A percentile compares a stretch with the other conserved stretches of the same genome.
Evolutionary conservation across 169 alveolate genomes (phyloP).

Genomic region (Neospora caninum): DNA sequence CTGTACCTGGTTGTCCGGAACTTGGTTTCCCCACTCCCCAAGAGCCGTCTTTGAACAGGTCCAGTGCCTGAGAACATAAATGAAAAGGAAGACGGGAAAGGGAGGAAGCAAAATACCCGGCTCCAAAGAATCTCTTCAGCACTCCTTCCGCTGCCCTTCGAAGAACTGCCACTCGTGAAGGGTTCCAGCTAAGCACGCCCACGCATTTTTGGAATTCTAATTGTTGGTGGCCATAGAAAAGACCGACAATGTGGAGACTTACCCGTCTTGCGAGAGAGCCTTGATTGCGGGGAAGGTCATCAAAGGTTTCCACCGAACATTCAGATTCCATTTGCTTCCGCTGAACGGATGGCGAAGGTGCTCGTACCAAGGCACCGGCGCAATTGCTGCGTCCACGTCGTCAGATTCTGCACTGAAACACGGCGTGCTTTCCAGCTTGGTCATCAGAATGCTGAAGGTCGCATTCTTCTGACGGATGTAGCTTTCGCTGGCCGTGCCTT

Average conservation of each 20-base stretch:
- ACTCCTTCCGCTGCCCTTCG: too few species aligned
- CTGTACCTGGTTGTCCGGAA: neutral
- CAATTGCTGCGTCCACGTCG: neutral
- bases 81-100: neutral
- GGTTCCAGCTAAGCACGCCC: neutral
- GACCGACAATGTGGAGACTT: neutral
- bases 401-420: slow-evolving; percentile 7
- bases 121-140: too few species aligned
- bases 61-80: neutral
- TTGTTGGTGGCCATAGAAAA: too few species aligned
- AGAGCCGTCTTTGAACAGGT: slow-evolving; percentile 29
- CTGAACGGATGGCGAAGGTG: neutral
- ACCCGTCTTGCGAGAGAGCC: slow-evolving; percentile 17
- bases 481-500: neutral
- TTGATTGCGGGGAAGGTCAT: neutral
- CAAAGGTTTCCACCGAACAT: slow-evolving; percentile 4
- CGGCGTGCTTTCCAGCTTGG: neutral
- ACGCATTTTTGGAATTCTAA: too few species aligned
- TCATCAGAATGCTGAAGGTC: neutral
- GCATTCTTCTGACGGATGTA: slow-evolving; percentile 18
- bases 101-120: neutral
- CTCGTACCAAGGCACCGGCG: slow-evolving; percentile 8
- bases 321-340: neutral
- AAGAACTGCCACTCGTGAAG: too few species aligned
- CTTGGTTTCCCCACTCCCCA: slow-evolving; percentile 1